Evolutionary conservation across 208 protist genomes (phyloP), one percentile per base, ranked within the genome.

Genomic region (Porcisia hertigi): DNA sequence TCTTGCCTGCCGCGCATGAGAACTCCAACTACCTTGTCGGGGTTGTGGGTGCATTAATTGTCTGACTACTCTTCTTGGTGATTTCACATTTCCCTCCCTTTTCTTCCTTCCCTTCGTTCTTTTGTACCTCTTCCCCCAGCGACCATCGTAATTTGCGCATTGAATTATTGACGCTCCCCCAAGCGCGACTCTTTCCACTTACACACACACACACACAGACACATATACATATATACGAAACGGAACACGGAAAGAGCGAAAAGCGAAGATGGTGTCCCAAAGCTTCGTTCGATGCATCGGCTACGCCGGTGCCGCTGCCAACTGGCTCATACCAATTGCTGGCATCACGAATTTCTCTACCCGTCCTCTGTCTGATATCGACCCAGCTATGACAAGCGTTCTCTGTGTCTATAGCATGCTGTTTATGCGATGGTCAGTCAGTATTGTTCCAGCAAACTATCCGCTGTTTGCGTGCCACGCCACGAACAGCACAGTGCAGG

Each of bases 251-350:
- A 1, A 2, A 70, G 43, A 36, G 12, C 11, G 30, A 55, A 53
- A 30, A 14, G 54, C 74, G 54, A 70, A 57, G 16, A 97, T 97
- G 92, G 87, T 95, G 3, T 94, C 89, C 60, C 82, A 86, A 71
- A 86, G 70, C 25, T 62, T 85, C 45, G 92, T 97, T 20, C 91
- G 94, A 58, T 78, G 81, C 62, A 67, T 97, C 36, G 94, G 94
- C 12, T 96, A 97, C 73, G 47, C 86, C 14, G 94, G 94, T 55
- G 94, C 94, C 5, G 86, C 89, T 8, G 94, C 92, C 18, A 97
- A 96, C 78, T 97, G 94, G 94, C 83, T 96, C 25, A 95, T 97
- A 74, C 94, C 94, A 0, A 93, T 97, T 78, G 92, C 94, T 18
- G 90, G 88, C 23, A 95, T 96, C 55, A 82, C 88, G 67, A 97